Evolutionary conservation across 2,329 filamentous ascomycete species (phyloP).

Genomic region (Stachybotrys echinatus): DNA sequence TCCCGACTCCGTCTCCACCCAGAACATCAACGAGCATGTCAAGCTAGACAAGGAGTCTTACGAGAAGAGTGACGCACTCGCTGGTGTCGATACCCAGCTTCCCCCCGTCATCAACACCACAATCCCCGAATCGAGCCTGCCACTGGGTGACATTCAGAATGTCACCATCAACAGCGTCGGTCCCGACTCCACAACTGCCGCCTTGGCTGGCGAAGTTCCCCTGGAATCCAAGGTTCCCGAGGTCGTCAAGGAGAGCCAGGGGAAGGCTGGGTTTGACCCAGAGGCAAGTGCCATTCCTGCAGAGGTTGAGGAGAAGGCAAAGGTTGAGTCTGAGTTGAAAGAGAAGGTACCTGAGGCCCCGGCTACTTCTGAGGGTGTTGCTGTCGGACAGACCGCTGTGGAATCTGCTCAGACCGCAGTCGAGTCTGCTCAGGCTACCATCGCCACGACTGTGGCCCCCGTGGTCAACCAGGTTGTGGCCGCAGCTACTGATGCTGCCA

Average conservation of each 20-base stretch:
- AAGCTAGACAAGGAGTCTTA: constrained; percentile 81
- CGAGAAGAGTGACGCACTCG: constrained; percentile 67
- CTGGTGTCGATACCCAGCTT: constrained; percentile 44
- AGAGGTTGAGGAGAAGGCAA: constrained; percentile 66
- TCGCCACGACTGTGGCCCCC: constrained; percentile 30
- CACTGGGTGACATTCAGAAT: constrained; percentile 43
- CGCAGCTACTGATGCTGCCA: constrained; percentile 31
- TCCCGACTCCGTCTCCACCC: constrained; percentile 62
- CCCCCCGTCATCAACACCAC: constrained; percentile 56
- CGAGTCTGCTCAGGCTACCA: constrained; percentile 24
- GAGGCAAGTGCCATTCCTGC: constrained; percentile 62
- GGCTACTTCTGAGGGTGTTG: constrained; percentile 51
- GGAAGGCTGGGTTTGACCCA: constrained; percentile 56
- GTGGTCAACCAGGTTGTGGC: constrained; percentile 29
- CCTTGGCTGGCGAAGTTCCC: constrained; percentile 63
- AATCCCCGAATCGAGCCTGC: constrained; percentile 80
- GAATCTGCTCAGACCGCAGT: constrained; percentile 24
- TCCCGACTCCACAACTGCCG: constrained; percentile 60
- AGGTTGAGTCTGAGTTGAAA: constrained; percentile 66
- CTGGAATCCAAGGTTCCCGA: constrained; percentile 47
- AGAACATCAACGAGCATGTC: constrained; percentile 66
- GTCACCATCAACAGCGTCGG: constrained; percentile 47
- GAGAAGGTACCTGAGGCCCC: constrained; percentile 58
- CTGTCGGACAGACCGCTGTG: constrained; percentile 39
- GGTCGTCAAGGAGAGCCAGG: constrained; percentile 67